Evolutionary conservation across 495 filamentous ascomycete species (phyloP), one percentile per base, ranked within the genome.

Genomic region (Talaromyces ruber): DNA sequence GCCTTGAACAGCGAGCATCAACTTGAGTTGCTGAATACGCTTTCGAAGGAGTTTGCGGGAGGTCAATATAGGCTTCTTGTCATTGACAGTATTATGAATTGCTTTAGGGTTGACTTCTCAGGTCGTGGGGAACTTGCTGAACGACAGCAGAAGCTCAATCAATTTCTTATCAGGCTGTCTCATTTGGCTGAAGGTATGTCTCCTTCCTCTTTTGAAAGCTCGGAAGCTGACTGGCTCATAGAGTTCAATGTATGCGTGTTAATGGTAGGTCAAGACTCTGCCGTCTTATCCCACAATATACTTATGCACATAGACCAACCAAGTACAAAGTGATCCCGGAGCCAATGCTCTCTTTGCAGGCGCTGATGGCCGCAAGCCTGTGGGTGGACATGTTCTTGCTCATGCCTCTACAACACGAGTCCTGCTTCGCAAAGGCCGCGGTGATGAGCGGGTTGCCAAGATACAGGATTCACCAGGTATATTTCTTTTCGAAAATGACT

Each of bases 291-390:
- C 22, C 60, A 52, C 28, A 43, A 18, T 37, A 60, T 21, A 61
- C 30, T 55, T 24, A 22, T 59, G 25, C 32, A 1, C 12, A 21
- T 59, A 88, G 86, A 92, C 89, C 25, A 92, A 92, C 63, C 89
- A 92, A 73, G 89, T 92, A 51, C 88, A 91, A 74, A 87, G 83
- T 58, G 89, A 92, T 64, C 89, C 89, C n/a, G 88, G 89, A 62
- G 89, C 89, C 1, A 89, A 81, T 72, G 86, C 88, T 34, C 79
- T 92, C n/a, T 92, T 92, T 62, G 86, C 88, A 39, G 85, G 87
- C 59, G 89, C 86, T 34, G 89, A 92, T 76, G 89, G 89, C 59
- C 82, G 86, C 16, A 90, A 89, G 64, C 85, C 84, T 65, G 85
- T 90, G 26, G 89, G 89, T 62, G 89, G 89, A 24, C 89, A 92